Conservation (phyloP, 1,139 yeast genomes). For the Chernovozyma aurita region DNA sequence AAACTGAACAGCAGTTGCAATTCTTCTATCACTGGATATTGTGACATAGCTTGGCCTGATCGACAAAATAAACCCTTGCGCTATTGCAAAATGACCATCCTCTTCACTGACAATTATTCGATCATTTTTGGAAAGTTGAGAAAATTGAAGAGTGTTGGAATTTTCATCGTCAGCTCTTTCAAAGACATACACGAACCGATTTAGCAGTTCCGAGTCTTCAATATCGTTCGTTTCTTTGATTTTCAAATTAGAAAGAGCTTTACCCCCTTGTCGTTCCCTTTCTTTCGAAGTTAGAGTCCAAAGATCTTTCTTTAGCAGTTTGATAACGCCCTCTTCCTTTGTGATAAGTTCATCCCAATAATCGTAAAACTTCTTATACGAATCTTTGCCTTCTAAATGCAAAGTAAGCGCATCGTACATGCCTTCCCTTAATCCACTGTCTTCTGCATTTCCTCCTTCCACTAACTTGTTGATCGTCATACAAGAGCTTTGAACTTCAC, state of each 20-base stretch:
- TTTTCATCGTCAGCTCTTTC: conserved; percentile 20
- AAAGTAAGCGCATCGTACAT: conserved; percentile 45
- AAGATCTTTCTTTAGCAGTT: conserved; percentile 53
- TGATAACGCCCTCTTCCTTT: conserved; percentile 64
- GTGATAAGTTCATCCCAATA: conserved; percentile 75
- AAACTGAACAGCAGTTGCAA: conserved; percentile 43
- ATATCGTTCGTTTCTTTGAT: conserved; percentile 26
- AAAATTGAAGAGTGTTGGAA: conserved; percentile 21
- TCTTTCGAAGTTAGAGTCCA: conserved; percentile 62
- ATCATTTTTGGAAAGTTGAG: conserved; percentile 51
- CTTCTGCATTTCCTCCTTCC: conserved; percentile 52
- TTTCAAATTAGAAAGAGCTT: conserved; percentile 48
- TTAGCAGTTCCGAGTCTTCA: conserved; percentile 13
- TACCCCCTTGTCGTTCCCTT: conserved; percentile 59
- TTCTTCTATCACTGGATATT: conserved; percentile 48
- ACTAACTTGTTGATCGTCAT: conserved; percentile 60
- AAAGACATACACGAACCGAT: conserved; percentile 46
- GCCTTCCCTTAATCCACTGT: conserved; percentile 44
- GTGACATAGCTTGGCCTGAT: conserved; percentile 34
- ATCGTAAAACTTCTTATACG: conserved; percentile 51
- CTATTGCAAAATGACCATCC: conserved; percentile 68
- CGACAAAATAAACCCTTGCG: conserved; percentile 53
- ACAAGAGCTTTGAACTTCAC: conserved; percentile 60
- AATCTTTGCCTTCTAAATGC: conserved; percentile 39
- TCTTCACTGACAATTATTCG: conserved; percentile 75